Percentiles rank a stretch among this genome's conserved stretches.
phyloP scores from a whole-genome alignment of 2,329 filamentous ascomycete species.

The Teratosphaeria zuluensis region DNA sequence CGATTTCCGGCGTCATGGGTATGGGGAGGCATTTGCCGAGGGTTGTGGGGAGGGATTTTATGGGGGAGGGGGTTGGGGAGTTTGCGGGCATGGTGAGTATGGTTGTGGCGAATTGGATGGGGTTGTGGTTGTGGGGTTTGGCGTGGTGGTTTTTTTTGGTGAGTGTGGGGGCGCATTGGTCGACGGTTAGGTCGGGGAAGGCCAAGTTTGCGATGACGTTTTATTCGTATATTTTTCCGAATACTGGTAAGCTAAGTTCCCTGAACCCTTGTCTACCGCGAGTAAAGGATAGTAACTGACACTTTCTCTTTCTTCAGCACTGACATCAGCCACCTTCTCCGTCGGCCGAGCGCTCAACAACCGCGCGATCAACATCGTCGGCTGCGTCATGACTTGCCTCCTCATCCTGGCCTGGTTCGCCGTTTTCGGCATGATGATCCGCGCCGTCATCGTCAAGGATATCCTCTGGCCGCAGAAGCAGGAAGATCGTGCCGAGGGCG shows the following conservation, averaged over 20 bases:
- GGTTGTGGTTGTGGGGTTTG: slow-evolving; percentile 75
- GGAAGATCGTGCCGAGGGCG: slow-evolving; percentile 53
- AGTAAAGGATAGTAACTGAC: background rate
- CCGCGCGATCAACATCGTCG: slow-evolving; percentile 53
- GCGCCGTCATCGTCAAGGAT: slow-evolving; percentile 54
- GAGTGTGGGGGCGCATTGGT: slow-evolving; percentile 65
- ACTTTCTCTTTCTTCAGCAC: slow-evolving; percentile 4
- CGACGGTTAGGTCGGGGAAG: slow-evolving; percentile 49
- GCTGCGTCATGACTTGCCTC: slow-evolving; percentile 56
- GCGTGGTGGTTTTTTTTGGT: slow-evolving; percentile 78
- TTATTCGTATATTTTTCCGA: slow-evolving; percentile 76
- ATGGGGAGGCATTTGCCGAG: slow-evolving; percentile 45
- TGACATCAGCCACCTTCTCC: slow-evolving; percentile 57
- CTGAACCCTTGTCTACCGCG: background rate
- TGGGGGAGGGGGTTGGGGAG: slow-evolving; percentile 42
- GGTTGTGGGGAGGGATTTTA: slow-evolving; percentile 44
- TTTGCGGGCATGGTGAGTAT: slow-evolving; percentile 46
- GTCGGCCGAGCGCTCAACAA: slow-evolving; percentile 47
- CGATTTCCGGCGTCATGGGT: slow-evolving; percentile 49
- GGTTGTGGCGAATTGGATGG: slow-evolving; percentile 52
- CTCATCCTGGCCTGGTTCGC: slow-evolving; percentile 59
- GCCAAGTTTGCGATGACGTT: slow-evolving; percentile 77
- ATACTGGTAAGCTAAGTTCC: slow-evolving; percentile 43
- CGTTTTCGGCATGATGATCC: slow-evolving; percentile 61
- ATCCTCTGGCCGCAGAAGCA: slow-evolving; percentile 71